Evolutionary conservation across 106 monocot species (phyloP).

Genomic region (Dendrobium huoshanense): DNA sequence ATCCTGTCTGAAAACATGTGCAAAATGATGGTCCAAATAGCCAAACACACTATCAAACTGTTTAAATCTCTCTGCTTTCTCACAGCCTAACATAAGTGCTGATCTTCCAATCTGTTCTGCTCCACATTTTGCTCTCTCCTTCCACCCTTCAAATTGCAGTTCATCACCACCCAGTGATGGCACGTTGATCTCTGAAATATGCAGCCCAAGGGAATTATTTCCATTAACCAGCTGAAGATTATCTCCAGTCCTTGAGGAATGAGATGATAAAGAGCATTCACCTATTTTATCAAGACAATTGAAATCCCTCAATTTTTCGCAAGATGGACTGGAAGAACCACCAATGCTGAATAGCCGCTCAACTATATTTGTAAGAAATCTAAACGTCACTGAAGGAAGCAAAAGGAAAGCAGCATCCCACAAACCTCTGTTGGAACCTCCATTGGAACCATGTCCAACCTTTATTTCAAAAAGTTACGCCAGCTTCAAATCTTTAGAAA

Average conservation of each 20-base stretch:
- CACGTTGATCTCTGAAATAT: not conserved
- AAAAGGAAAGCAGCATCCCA: conserved; percentile 28
- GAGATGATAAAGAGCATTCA: conserved; percentile 3
- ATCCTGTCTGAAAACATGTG: conserved; percentile 16
- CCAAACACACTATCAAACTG: conserved; percentile 67
- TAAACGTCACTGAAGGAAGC: conserved; percentile 28
- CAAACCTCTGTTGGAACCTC: conserved; percentile 21
- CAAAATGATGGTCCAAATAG: conserved; percentile 82
- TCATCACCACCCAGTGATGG: not conserved
- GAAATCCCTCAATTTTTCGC: not conserved
- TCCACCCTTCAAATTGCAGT: conserved; percentile 2
- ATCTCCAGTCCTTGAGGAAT: not conserved
- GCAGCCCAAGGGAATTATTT: not conserved
- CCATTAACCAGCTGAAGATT: not conserved
- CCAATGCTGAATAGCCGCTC: conserved; percentile 28
- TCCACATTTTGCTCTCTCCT: conserved; percentile 1
- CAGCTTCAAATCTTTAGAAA: not conserved
- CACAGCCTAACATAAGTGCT: conserved; percentile 10
- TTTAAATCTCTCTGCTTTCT: conserved; percentile 29
- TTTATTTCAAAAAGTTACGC: conserved; percentile 5
- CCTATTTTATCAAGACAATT: conserved; percentile 17
- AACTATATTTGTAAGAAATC: conserved; percentile 42
- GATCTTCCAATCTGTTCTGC: conserved; percentile 6
- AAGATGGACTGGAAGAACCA: conserved; percentile 16
- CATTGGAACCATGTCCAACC: conserved; percentile 21